Percentiles rank a stretch among this genome's conserved stretches.
Evolutionary conservation across 305 asterid genomes (phyloP).

Genomic region (Coffea humblotiana): DNA sequence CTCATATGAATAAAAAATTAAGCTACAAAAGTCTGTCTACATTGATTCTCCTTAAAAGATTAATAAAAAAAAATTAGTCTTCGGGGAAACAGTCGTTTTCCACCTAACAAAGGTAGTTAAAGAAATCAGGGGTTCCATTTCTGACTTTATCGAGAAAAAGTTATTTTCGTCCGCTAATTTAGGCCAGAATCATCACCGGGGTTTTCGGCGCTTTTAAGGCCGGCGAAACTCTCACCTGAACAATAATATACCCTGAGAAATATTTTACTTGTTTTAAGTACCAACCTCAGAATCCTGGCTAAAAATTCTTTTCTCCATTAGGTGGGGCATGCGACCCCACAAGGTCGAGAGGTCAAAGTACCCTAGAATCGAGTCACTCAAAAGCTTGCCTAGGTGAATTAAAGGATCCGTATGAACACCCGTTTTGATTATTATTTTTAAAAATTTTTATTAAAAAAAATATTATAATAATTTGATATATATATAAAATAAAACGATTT

Average conservation of each 20-base stretch:
- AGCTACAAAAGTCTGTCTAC: background rate
- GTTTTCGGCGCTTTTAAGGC: background rate
- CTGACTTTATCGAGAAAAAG: background rate
- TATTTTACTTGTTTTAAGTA: background rate
- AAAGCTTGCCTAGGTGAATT: too few relatives aligned
- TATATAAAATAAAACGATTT: too few relatives aligned
- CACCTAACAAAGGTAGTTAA: background rate
- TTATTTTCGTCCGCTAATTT: slow-evolving; percentile 5
- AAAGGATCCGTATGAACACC: too few relatives aligned
- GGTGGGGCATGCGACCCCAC: background rate
- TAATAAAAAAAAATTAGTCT: too few relatives aligned
- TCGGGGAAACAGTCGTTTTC: background rate
- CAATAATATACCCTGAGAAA: background rate
- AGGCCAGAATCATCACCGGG: slow-evolving; percentile 6
- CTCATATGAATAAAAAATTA: background rate
- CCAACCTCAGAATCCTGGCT: background rate
- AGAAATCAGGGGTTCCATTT: background rate
- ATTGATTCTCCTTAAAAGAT: background rate
- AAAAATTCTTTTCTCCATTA: background rate
- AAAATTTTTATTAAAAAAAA: too few relatives aligned
- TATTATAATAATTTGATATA: too few relatives aligned
- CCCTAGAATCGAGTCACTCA: too few relatives aligned
- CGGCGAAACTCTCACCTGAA: background rate
- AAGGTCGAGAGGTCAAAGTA: too few relatives aligned
- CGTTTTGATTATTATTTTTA: too few relatives aligned